Percentiles rank a stretch among this genome's conserved stretches.
Conservation (phyloP, 192 early-diverging fungal genomes). For the Entophlyctis helioformis region DNA sequence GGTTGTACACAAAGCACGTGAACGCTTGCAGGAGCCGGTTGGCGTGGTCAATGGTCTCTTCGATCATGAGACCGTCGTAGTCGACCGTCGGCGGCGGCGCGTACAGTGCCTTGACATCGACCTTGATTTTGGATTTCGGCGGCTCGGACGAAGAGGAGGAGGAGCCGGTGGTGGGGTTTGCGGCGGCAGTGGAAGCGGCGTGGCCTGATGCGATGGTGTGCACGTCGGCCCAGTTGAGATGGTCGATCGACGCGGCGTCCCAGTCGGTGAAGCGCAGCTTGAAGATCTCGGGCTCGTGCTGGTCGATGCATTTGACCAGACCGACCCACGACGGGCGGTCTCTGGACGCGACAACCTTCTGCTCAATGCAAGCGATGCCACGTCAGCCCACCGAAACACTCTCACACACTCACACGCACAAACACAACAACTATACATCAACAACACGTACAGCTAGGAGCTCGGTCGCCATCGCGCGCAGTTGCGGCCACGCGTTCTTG, state of each 20-base stretch:
- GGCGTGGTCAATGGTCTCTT: conserved; percentile 14
- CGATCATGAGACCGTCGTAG: background rate
- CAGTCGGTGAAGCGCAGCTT: conserved; percentile 38
- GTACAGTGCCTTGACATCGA: conserved; percentile 37
- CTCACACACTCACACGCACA: background rate
- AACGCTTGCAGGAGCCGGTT: conserved; percentile 20
- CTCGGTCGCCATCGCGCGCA: conserved; percentile 19
- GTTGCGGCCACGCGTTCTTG: conserved; percentile 2
- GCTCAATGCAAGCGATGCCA: background rate
- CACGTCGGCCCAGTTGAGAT: background rate
- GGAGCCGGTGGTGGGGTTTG: background rate
- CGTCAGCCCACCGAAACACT: background rate
- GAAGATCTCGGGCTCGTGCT: conserved; percentile 32
- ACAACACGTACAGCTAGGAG: conserved; percentile 23
- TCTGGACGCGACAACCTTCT: conserved; percentile 20
- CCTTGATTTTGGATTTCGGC: conserved; percentile 5
- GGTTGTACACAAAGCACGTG: conserved; percentile 23
- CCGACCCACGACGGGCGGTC: conserved; percentile 26
- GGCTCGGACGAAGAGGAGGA: background rate
- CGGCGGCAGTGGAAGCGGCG: background rate
- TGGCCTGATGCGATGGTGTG: background rate
- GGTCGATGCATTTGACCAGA: conserved; percentile 20
- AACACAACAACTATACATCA: background rate
- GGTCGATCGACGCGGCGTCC: conserved; percentile 2
- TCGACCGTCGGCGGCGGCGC: conserved; percentile 10